A percentile compares a stretch with the other conserved stretches of the same genome.
phyloP scores from a whole-genome alignment of 352 stramenopile species.

The Phytophthora nicotianae region DNA sequence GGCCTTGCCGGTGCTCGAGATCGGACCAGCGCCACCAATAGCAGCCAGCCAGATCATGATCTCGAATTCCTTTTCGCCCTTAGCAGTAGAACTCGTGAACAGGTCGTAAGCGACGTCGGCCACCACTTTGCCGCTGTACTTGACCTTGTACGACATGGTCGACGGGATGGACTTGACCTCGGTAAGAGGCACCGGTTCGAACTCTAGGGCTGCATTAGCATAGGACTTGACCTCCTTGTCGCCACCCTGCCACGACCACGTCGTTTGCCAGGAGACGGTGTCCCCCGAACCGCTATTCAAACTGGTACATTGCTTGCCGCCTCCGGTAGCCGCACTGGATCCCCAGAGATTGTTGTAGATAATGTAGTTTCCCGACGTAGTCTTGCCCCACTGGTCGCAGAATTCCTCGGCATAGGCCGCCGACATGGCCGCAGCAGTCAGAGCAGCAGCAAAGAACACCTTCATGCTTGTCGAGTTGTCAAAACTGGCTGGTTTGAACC shows the following conservation, averaged over 20 bases:
- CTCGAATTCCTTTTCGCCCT: conserved; percentile 47
- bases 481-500: conserved; percentile 10
- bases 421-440: conserved; percentile 23
- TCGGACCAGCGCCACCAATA: conserved; percentile 38
- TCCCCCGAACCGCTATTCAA: conserved; percentile 36
- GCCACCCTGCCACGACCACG: conserved; percentile 41
- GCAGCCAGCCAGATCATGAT: conserved; percentile 55
- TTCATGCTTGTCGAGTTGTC: conserved; percentile 35
- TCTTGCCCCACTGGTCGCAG: conserved; percentile 46
- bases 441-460: conserved; percentile 32
- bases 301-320: conserved; percentile 49
- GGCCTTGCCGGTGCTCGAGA: conserved; percentile 40
- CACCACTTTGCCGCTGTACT: conserved; percentile 39
- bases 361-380: conserved; percentile 43
- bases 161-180: conserved; percentile 47
- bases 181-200: conserved; percentile 40
- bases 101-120: conserved; percentile 47
- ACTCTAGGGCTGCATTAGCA: conserved; percentile 48
- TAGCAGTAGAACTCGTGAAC: conserved; percentile 42
- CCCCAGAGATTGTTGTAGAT: conserved; percentile 62
- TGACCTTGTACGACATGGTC: conserved; percentile 45
- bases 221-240: conserved; percentile 49
- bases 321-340: conserved; percentile 17
- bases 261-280: conserved; percentile 47
- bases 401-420: conserved; percentile 25